These are phyloP conservation scores for Cryptosporidium sp. DNA, from an alignment of 169 alveolate species.

Conservation along the genomic window DNA sequence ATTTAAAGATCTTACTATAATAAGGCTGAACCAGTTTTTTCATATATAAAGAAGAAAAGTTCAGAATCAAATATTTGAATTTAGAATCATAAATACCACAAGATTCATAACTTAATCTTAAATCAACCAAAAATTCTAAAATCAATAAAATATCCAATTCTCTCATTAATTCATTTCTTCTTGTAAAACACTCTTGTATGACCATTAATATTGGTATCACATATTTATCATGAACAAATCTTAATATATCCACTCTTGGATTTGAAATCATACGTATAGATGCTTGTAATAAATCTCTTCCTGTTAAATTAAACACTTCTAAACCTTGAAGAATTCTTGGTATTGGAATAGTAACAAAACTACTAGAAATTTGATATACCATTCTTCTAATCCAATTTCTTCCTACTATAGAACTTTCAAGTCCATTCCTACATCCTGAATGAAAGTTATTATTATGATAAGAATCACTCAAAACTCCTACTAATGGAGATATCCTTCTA, in stretches of 20 bases:
- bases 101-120: constrained; percentile 27
- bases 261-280: constrained; percentile 14
- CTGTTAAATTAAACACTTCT: constrained; percentile 40
- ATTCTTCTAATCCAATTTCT: neutral
- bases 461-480: neutral
- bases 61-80: constrained; percentile 35
- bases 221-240: constrained; percentile 50
- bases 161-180: constrained; percentile 26
- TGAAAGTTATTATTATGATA: neutral
- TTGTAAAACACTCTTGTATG: constrained; percentile 7
- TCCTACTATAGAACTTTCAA: neutral
- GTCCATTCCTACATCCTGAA: neutral
- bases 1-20: constrained; percentile 8
- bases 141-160: constrained; percentile 30
- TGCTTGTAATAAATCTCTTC: constrained; percentile 53
- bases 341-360: constrained; percentile 43
- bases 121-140: constrained; percentile 44
- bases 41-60: constrained; percentile 22
- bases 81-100: constrained; percentile 65
- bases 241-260: constrained; percentile 59
- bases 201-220: constrained; percentile 32
- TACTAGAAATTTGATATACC: constrained; percentile 3
- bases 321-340: constrained; percentile 52
- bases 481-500: neutral
- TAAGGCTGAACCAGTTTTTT: constrained; percentile 38